Percentiles rank a stretch among this genome's conserved stretches.
These are phyloP conservation scores for Botrytis sinoallii DNA, from an alignment of 2,329 filamentous ascomycete genomes.

Conservation along the genomic window DNA sequence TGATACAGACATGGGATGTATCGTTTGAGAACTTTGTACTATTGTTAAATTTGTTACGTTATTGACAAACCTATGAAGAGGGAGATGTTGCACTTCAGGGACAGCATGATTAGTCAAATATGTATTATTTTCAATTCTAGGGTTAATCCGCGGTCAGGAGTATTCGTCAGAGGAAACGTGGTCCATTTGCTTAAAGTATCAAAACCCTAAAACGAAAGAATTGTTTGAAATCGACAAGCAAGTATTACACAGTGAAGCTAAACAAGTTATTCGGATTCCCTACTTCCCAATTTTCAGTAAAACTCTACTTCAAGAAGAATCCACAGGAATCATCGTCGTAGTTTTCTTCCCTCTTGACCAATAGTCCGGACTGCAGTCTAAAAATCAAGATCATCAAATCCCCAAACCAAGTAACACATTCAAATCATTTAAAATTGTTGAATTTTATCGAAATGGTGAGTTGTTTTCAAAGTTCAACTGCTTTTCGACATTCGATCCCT, in stretches of 20 bases:
- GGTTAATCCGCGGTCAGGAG: not conserved
- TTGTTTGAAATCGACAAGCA: not conserved
- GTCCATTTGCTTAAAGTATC: not conserved
- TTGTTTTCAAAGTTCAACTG: no score
- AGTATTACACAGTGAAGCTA: not conserved
- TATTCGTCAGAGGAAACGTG: not conserved
- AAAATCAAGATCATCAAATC: no score
- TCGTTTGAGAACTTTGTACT: not conserved
- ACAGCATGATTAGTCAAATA: not conserved
- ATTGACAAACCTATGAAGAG: not conserved
- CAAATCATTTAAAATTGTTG: no score
- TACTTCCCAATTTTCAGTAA: not conserved
- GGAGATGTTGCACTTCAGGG: not conserved
- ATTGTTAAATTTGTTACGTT: not conserved
- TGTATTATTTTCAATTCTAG: not conserved
- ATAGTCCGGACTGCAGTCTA: no score
- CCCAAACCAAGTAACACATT: no score
- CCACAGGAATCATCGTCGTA: not conserved
- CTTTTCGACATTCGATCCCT: no score
- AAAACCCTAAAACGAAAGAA: not conserved
- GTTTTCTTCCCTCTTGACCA: not conserved
- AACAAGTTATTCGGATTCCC: not conserved
- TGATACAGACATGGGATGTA: not conserved
- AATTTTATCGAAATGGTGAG: no score
- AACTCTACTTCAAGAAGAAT: not conserved